Evolutionary conservation across 2,329 filamentous ascomycete genomes (phyloP).

Genomic region (Botrytis pseudocinerea): DNA sequence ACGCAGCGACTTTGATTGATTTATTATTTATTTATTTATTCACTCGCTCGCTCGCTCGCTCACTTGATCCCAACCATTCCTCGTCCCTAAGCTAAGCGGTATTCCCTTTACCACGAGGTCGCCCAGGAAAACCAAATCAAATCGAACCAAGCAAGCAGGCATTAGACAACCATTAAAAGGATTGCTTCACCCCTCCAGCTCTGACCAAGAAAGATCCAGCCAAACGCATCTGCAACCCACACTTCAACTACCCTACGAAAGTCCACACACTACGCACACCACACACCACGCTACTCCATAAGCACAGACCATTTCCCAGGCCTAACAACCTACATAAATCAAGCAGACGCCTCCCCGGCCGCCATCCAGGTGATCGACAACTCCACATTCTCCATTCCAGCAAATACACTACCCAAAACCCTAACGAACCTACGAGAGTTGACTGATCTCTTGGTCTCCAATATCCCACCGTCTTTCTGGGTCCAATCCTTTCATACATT

Average conservation of each 20-base stretch:
- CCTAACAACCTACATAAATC: conserved; percentile 42
- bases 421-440: neutral
- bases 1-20: neutral
- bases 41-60: neutral
- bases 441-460: neutral
- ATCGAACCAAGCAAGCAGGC: neutral
- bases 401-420: conserved; percentile 10
- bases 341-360: conserved; percentile 41
- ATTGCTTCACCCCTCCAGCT: conserved; percentile 22
- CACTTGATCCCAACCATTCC: neutral
- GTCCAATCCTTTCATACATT: neutral
- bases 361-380: conserved; percentile 45
- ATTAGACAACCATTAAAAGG: neutral
- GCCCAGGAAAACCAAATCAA: neutral
- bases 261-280: neutral
- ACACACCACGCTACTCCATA: conserved; percentile 8
- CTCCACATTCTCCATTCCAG: conserved; percentile 40
- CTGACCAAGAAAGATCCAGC: conserved; percentile 18
- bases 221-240: conserved; percentile 19
- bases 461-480: neutral
- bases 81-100: neutral
- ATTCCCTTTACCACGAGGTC: neutral
- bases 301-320: conserved; percentile 34
- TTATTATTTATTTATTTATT: neutral
- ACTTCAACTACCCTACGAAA: conserved; percentile 34